Evolutionary conservation across 306 rosid species (phyloP), one percentile per base, ranked within the genome.

Genomic region (Astragalus glycyphyllos): DNA sequence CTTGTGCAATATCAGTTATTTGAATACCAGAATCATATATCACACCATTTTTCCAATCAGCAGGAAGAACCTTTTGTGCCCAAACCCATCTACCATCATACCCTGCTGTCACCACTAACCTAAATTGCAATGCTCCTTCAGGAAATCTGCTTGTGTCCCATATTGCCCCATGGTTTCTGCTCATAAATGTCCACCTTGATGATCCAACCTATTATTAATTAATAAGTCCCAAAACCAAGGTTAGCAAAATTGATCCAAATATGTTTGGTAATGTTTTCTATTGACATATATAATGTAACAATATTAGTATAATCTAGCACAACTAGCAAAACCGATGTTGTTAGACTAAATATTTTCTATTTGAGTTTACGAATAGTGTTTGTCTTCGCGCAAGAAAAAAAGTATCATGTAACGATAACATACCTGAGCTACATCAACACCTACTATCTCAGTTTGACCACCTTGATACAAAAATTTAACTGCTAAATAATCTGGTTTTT

Each of bases 391-490:
- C n/a, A 20, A 20, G 23, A 20, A 2, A 20, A 20, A 20, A 26
- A 1, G 3, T 1, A 3, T 26, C 1, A 26, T 26, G 31, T 26
- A 6, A 40, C 8, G 7, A 0, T 34, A 50, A 79, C 57, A 34
- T 61, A 92, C 98, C 91, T 82, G 81, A 75, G 99, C 99, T 17
- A 94, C 88, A 57, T 94, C 96, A 44, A 87, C 86, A 4, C n/a
- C 81, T 0, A 83, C 97, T 5, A 94, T 89, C 79, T 91, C 99
- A 0, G 99, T 94, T 84, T 94, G 97, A 68, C 99, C 99, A 1
- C 99, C 99, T 79, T 94, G 96, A 49, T 86, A 89, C 78, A 94
- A 67, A 55, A 94, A 72, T 82, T 80, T 86, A 15, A 94, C 68
- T 8, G 92, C 91, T 3, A 94, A 68, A 42, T 82, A 91, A 46